phyloP scores from a whole-genome alignment of 768 basidiomycete species.

The Dentipellis sp. region DNA sequence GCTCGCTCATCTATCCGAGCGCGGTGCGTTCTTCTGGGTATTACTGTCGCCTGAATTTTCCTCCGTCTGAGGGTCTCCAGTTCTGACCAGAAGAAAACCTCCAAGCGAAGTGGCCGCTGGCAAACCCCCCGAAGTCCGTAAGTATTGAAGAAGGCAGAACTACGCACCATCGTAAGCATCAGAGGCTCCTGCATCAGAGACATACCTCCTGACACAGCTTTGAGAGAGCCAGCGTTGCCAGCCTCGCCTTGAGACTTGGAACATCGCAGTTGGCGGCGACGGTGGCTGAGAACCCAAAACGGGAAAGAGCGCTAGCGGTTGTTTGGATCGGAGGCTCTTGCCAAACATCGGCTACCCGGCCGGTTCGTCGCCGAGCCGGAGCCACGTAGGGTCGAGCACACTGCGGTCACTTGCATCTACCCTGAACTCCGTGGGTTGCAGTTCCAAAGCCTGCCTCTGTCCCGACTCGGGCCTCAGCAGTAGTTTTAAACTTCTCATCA shows the following conservation, averaged over 20 bases:
- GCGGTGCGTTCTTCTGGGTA: too few species aligned
- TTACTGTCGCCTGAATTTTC: too few species aligned
- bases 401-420: too few species aligned
- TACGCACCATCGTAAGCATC: neutral
- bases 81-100: too few species aligned
- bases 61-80: too few species aligned
- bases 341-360: slow-evolving; percentile 4
- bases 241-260: neutral
- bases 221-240: neutral
- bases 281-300: neutral
- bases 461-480: too few species aligned
- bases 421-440: neutral
- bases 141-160: neutral
- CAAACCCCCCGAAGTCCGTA: neutral
- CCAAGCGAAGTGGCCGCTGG: too few species aligned
- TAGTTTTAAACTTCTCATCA: too few species aligned
- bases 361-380: too few species aligned
- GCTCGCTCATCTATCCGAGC: too few species aligned
- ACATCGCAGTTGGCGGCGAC: neutral
- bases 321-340: slow-evolving; percentile 12
- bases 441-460: neutral
- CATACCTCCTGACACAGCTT: neutral
- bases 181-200: neutral
- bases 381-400: too few species aligned
- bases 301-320: slow-evolving; percentile 2